Base-by-base conservation (phyloP, 306 rosid genomes). In the Ochetophila trinervis region DNA sequence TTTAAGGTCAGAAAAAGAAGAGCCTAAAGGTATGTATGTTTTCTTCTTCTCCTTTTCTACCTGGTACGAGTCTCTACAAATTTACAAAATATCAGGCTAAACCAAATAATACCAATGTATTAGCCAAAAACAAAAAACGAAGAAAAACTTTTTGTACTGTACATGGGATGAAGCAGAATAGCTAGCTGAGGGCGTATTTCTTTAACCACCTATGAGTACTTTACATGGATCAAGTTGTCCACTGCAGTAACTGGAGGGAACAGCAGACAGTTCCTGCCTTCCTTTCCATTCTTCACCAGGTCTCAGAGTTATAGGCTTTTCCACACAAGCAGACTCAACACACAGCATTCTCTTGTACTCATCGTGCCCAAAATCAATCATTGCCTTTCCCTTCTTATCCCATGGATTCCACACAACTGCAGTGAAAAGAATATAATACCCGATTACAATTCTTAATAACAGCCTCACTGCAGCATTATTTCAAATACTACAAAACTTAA, bases 211-310 rank as follows among this genome's bases (percentile, higher is more conserved):
- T 13, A 54, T 59, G 37, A 73, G 68, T 22, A 81, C 86, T 73
- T 53, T 79, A 9, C 24, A 68, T 17, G 95, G 91, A 65, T 90
- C 91, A 37, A 90, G 88, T 76, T 83, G 85, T 58, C 95, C 95
- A 17, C 97, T 85, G 56, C 71, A 76, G 65, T 90, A 90, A 77
- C 97, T 90, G 51, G 95, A 83, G 70, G 84, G 85, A 70, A 82
- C 90, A 9, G 83, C 78, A 47, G 82, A 85, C 22, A 90, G 72
- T 62, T 90, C 95, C 76, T 82, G 89, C 68, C 91, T 80, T 63
- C 97, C 97, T 75, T 53, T 87, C 95, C 97, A 87, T 81, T 90
- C 97, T 84, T 87, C 87, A 36, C 97, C 95, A 8, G 95, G 97
- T 67, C 74, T 85, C 61, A 90, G 79, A 57, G 88, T 85, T 45